Base-by-base conservation (phyloP, 2,329 filamentous ascomycete species). In the Diaporthe destruens region DNA sequence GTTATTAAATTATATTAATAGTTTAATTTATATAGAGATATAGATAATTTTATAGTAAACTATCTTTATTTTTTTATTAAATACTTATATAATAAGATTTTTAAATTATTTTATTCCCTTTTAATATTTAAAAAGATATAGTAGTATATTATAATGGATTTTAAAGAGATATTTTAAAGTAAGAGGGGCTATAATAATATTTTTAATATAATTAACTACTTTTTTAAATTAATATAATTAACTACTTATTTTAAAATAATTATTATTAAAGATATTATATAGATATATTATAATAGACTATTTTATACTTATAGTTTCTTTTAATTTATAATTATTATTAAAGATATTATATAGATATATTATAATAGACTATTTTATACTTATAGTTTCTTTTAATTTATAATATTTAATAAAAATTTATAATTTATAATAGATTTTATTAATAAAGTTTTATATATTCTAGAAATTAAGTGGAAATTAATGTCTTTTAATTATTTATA, bases 321-420 rank as follows among this genome's bases (percentile, higher is more conserved):
- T n/a, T n/a, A n/a, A n/a, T n/a, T n/a, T n/a, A n/a, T n/a, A n/a
- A n/a, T 39, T n/a, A n/a, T n/a, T n/a, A n/a, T n/a, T n/a, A n/a
- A 54, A 18, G 2, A 54, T 54, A 55, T 55, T 55, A 55, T 55
- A 55, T 55, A 32, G 20, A 32, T 55, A 55, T 32, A 55, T 20
- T 55, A 55, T 29, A 18, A 55, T 29, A 20, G 12, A 25, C 18
- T 25, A 6, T 42, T 39, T n/a, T 57, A 57, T 39, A 57, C 23
- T 23, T 23, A 57, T 57, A 57, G 23, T 6, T 9, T 39, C 0
- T 1, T 25, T 12, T 36, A 23, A 7, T 39, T 14, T 39, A 57
- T 57, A 57, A 23, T 39, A 57, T 39, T 12, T 57, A 57, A 57
- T 57, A 39, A 25, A 7, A 4, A 2, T 14, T 14, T 23, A 16